phyloP scores from a whole-genome alignment of 306 rosid genomes.

The Ziziphus jujuba region DNA sequence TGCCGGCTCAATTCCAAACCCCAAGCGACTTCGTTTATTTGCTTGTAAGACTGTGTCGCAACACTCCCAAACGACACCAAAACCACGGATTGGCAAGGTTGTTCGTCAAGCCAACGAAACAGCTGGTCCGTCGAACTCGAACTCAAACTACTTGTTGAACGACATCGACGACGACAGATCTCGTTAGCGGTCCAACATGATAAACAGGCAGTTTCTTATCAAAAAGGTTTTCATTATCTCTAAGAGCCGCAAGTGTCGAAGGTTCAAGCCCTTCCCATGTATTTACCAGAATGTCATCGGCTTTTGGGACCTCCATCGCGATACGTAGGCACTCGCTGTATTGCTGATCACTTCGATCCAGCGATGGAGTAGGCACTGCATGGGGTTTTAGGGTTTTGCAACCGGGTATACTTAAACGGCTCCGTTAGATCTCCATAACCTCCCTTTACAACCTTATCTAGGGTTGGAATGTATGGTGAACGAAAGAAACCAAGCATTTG shows the following conservation, averaged over 20 bases:
- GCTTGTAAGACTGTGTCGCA: slow-evolving; percentile 48
- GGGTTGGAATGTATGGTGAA: slow-evolving; percentile 1
- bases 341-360: slow-evolving; percentile 19
- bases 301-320: background rate
- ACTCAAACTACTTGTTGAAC: too few species aligned
- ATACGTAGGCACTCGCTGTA: slow-evolving; percentile 17
- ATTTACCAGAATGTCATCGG: slow-evolving; percentile 60
- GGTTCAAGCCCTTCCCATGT: slow-evolving; percentile 57
- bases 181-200: slow-evolving; percentile 53
- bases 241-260: slow-evolving; percentile 8
- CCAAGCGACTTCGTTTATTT: slow-evolving; percentile 51
- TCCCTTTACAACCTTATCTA: slow-evolving; percentile 24
- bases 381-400: slow-evolving; percentile 38
- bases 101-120: slow-evolving; percentile 52
- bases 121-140: background rate
- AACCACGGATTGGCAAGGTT: slow-evolving; percentile 46
- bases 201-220: slow-evolving; percentile 29
- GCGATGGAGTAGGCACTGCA: slow-evolving; percentile 35
- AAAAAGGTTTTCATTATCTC: slow-evolving; percentile 8
- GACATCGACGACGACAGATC: background rate
- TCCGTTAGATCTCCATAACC: slow-evolving; percentile 27
- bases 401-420: slow-evolving; percentile 36
- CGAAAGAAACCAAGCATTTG: slow-evolving; percentile 45
- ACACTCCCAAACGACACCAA: slow-evolving; percentile 73
- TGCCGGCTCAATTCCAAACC: slow-evolving; percentile 62